phyloP scores from a whole-genome alignment of 2,329 filamentous ascomycete genomes.

The Hypocreales sp. region DNA sequence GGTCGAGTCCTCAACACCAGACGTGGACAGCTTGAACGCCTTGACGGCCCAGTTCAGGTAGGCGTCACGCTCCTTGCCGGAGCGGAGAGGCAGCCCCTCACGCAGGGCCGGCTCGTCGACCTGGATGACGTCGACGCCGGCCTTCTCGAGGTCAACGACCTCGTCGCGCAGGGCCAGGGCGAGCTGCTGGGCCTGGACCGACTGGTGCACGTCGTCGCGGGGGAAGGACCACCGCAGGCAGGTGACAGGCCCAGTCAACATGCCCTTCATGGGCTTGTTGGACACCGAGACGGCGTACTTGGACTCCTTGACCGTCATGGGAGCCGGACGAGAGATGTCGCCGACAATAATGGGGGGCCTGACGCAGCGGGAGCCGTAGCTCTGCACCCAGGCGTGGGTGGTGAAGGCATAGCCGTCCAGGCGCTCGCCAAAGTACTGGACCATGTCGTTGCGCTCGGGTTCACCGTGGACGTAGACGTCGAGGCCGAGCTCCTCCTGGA shows the following conservation, averaged over 20 bases:
- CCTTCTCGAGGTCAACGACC: conserved; percentile 93
- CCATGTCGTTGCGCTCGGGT: conserved; percentile 99
- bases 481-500: conserved; percentile 94
- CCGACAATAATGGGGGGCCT: conserved; percentile 96
- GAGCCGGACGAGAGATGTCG: conserved; percentile 89
- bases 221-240: conserved; percentile 99
- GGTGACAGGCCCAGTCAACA: conserved; percentile 98
- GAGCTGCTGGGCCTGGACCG: conserved; percentile 95
- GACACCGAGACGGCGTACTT: conserved; percentile 95
- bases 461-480: conserved; percentile 98
- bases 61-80: conserved; percentile 86
- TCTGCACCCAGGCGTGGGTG: conserved; percentile 97
- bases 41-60: conserved; percentile 97
- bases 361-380: conserved; percentile 95
- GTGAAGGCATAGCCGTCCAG: conserved; percentile 97
- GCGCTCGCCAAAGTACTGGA: conserved; percentile 98
- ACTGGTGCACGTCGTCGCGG: conserved; percentile 98
- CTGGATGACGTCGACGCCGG: conserved; percentile 95
- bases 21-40: conserved; percentile 91
- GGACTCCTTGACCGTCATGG: conserved; percentile 99
- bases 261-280: conserved; percentile 99
- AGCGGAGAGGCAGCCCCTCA: conserved; percentile 94
- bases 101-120: conserved; percentile 98
- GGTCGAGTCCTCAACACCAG: conserved; percentile 85
- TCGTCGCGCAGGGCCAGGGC: conserved; percentile 96